Evolutionary conservation across 2,329 filamentous ascomycete species (phyloP).

Genomic region (Tympanopsis confertula): DNA sequence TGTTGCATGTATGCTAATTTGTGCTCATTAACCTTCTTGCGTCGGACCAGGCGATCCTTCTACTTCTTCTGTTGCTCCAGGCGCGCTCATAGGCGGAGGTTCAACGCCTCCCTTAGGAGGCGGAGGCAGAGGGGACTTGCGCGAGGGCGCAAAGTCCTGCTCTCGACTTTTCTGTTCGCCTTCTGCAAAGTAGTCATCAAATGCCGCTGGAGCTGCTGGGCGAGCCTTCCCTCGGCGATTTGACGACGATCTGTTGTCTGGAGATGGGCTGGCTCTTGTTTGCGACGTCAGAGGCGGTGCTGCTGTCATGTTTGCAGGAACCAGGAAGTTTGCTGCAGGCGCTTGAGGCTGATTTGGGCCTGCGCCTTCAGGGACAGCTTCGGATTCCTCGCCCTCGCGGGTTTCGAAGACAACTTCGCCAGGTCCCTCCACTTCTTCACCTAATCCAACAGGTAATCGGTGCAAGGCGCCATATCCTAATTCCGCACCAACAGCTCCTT

Average conservation of each 20-base stretch:
- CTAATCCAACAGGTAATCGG: neutral
- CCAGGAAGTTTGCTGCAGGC: neutral
- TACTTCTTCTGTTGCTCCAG: too few species aligned
- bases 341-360: too few species aligned
- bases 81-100: neutral
- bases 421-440: neutral
- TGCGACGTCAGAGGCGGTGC: neutral
- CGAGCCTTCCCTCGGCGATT: neutral
- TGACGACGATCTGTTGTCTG: too few species aligned
- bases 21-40: too few species aligned
- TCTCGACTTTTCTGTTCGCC: neutral
- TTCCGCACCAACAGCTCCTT: neutral
- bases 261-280: neutral
- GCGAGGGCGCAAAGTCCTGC: neutral
- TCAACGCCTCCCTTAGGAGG: neutral
- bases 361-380: neutral
- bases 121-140: neutral
- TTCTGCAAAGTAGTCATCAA: slow-evolving; percentile 1
- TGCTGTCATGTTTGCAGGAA: neutral
- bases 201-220: neutral
- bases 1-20: too few species aligned
- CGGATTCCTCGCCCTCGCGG: neutral
- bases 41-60: too few species aligned
- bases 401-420: slow-evolving; percentile 1
- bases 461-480: neutral